Evolutionary conservation across 257 asterid species (phyloP), one percentile per base, ranked within the genome.

Genomic region (Solanum sitiens): DNA sequence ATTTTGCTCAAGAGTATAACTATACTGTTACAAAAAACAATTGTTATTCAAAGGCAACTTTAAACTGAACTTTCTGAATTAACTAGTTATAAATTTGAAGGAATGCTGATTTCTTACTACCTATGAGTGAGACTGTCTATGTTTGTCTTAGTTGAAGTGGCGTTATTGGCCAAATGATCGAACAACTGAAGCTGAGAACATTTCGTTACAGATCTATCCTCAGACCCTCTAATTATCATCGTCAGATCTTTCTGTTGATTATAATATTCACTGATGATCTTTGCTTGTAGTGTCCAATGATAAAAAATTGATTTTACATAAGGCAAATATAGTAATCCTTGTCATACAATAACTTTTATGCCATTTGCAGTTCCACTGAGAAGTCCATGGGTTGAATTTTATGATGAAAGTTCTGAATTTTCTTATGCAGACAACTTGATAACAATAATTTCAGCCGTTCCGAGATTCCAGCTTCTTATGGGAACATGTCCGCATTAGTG

Each of bases 361-460:
- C 35, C 61, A 40, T 40, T 77, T n/a, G 59, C 33, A 44, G 27
- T 25, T 85, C 39, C 63, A 40, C 42, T 85, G 56, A 73, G 63
- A 65, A 47, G 65, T 40, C 45, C 33, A 27, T 27, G 33, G 40
- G 35, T 27, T 68, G 40, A 37, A 50, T 30, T 67, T 39, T 61
- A 77, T 77, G 83, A 42, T 75, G 18, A 50, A 35, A 44, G 16
- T 75, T 47, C 30, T 68, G 87, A 45, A 35, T 88, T 80, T 87
- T 68, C 59, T 20, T 53, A 42, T 53, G 40, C 77, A 92, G 94
- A 42, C 94, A 92, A 74, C 89, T 91, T 76, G 93, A 91, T 82
- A 92, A 92, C 92, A 92, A 92, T 89, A 84, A 91, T 87, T 92
- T 92, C 89, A 90, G 87, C 74, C 89, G 77, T 44, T 20, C 91